phyloP scores from a whole-genome alignment of 116 monocot species.

The Zostera marina region DNA sequence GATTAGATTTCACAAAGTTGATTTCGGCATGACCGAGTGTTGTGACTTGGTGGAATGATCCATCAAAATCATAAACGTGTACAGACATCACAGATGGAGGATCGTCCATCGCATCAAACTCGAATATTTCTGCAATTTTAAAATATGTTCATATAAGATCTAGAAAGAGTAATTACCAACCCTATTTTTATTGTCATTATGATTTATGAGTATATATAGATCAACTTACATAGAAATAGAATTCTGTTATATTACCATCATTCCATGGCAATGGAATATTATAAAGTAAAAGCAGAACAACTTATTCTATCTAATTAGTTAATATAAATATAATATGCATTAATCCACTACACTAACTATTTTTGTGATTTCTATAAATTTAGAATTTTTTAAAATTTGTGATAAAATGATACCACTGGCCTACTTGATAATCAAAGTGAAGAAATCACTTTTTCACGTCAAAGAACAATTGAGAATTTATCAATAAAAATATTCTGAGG shows the following conservation, averaged over 20 bases:
- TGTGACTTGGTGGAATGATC: conserved; percentile 36
- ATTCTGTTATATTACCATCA: no score
- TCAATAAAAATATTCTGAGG: no score
- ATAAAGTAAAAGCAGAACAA: no score
- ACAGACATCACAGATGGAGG: conserved; percentile 56
- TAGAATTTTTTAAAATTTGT: not conserved
- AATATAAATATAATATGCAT: not conserved
- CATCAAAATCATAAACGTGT: conserved; percentile 64
- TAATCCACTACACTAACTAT: no score
- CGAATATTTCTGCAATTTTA: conserved; percentile 43
- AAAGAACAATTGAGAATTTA: no score
- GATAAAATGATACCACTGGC: not conserved
- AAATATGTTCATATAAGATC: not conserved
- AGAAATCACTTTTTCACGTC: no score
- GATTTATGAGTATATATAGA: no score
- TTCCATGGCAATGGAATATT: no score
- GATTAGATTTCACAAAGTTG: conserved; percentile 39
- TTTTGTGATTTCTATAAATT: not conserved
- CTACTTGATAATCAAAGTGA: not conserved
- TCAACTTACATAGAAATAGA: no score
- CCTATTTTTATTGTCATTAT: no score
- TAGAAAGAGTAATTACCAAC: no score
- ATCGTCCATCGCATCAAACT: conserved; percentile 72
- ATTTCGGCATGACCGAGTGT: conserved; percentile 54
- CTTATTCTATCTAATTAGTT: no score